Evolutionary conservation across 352 stramenopile genomes (phyloP), one percentile per base, ranked within the genome.

Genomic region (Blastocystis hominis): DNA sequence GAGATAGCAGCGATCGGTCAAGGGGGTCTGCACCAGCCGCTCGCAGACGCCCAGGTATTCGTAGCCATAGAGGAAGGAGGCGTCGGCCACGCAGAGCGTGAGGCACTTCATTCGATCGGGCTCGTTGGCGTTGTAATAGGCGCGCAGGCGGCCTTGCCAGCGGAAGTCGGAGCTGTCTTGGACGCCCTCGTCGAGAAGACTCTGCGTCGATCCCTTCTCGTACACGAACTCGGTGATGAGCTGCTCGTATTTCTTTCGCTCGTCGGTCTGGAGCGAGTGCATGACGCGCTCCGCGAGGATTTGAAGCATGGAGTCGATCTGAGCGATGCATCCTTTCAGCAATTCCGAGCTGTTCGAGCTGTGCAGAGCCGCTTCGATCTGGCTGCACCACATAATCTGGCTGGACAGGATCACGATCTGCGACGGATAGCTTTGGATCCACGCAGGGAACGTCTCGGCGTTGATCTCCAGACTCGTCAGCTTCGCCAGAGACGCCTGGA

Each of bases 191-290:
- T 93, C 38, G 92, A 89, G 68, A 17, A 91, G 87, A 36, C 56
- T 63, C 34, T 93, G 77, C 95, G 94, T 20, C 93, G 98, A 36
- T 98, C 95, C 98, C 80, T 98, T 96, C 88, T 99, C 95, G 88
- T 99, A 97, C 24, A 99, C 97, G n/a, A 99, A 92, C 90, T 99
- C 97, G 10, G 97, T 99, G 89, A 99, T 99, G 10, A 99, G 92
- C 90, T 99, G 97, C 84, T 99, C 97, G 89, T 98, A 99, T 90
- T 99, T 99, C 90, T 97, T 97, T 17, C 95, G 92, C 17, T 96
- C 93, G 80, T 97, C 94, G 40, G 90, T 89, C n/a, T 91, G 78
- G 5, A 92, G 89, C 7, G 89, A 91, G 90, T 98, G 94, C 2
- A 92, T 91, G 9, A 98, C 95, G 38, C 94, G 96, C 89, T 97